Base-by-base conservation (phyloP, 176 grass and related monocot species). In the Urochloa ruziziensis region DNA sequence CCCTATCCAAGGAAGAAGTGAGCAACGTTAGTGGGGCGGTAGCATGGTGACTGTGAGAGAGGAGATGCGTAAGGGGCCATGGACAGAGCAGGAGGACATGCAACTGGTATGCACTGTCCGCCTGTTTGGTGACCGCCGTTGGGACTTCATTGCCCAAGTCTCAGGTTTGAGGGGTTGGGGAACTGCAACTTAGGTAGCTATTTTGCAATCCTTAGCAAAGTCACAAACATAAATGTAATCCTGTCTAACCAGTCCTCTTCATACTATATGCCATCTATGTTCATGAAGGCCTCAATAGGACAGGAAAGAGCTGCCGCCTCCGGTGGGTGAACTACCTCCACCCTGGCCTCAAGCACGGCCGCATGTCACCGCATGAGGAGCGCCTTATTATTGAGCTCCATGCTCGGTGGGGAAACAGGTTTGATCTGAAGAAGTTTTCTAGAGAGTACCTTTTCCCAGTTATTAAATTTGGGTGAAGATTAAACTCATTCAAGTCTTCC, bases 131-230 rank as follows among this genome's bases (percentile, higher is more conserved):
- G 94, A 97, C 84, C 94, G 89, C 61, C 94, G 94, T 85, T 97
- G 94, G 94, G 94, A 97, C 93, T 97, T 97, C 89, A 85, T 97
- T 89, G 94, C 94, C 89, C 78, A 90, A 93, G 94, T 97, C 81
- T 97, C 94, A 97, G 94, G 94, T 97, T 97, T 97, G 94, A 97
- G 94, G 92, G 94, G 94, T 92, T 87, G 91, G 94, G n/a, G 69
- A 90, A 88, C 76, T 80, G 3, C 90, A 83, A 86, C 69, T 88
- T 88, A 85, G 89, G 87, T 86, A 83, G 77, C 84, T 49, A 84
- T 86, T 88, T 84, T 84, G 77, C 60, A 79, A 88, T 90, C 63
- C 67, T 87, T 86, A 4, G 71, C 82, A 82, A 74, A 82, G 85
- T 54, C 56, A 61, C 80, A 81, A 81, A 68, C 74, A 30, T 34